Conservation (phyloP, 306 rosid genomes). For the Comarum palustre region DNA sequence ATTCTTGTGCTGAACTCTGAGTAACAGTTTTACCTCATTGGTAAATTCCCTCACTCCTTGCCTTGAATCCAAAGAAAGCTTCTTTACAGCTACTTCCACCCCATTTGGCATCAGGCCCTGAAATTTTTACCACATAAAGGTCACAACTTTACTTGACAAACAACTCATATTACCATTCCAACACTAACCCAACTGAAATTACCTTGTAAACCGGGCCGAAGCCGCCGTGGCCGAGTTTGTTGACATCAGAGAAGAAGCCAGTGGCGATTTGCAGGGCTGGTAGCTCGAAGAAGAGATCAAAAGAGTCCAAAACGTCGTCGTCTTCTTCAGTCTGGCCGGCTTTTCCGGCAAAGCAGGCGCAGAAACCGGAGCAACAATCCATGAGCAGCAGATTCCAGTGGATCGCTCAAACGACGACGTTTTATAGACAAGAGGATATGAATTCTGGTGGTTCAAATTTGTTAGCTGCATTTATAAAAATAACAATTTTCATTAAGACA, state of each 20-base stretch:
- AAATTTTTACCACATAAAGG: background rate
- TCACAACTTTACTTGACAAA: background rate
- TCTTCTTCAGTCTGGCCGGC: slow-evolving; percentile 16
- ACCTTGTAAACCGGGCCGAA: slow-evolving; percentile 93
- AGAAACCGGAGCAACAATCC: slow-evolving; percentile 38
- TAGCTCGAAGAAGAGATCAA: slow-evolving; percentile 52
- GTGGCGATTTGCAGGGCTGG: slow-evolving; percentile 68
- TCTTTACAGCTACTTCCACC: slow-evolving; percentile 85
- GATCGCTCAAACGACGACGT: background rate
- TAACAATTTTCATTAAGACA: no score
- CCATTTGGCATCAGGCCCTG: slow-evolving; percentile 91
- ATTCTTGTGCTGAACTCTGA: slow-evolving; percentile 76
- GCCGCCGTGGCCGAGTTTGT: slow-evolving; percentile 90
- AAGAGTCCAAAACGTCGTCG: slow-evolving; percentile 28
- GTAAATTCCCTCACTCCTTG: slow-evolving; percentile 81
- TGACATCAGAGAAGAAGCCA: slow-evolving; percentile 60
- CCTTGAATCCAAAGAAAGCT: slow-evolving; percentile 66
- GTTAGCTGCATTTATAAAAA: background rate
- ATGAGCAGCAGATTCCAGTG: slow-evolving; percentile 11
- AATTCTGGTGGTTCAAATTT: background rate
- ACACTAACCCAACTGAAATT: background rate
- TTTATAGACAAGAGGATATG: background rate
- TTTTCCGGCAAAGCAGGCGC: slow-evolving; percentile 33
- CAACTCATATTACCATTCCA: background rate
- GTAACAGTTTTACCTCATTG: slow-evolving; percentile 73